Conservation (phyloP, 2,329 filamentous ascomycete genomes). For the Phaeoacremonium minimum region DNA sequence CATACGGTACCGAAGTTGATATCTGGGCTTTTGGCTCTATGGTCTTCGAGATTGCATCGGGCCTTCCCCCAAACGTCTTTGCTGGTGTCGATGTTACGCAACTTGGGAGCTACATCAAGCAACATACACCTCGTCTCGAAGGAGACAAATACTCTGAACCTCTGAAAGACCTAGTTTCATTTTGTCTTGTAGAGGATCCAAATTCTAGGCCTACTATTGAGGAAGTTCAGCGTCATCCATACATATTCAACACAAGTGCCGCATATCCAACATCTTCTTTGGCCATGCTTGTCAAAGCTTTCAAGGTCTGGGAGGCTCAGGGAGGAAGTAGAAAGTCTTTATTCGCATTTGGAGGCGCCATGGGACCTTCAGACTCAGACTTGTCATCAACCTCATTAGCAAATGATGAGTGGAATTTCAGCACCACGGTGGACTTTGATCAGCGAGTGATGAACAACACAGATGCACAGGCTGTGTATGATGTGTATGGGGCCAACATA, state of each 20-base stretch:
- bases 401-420: slow-evolving; percentile 65
- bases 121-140: slow-evolving; percentile 63
- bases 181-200: slow-evolving; percentile 67
- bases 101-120: slow-evolving; percentile 53
- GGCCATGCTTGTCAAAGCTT: slow-evolving; percentile 63
- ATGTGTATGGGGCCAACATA: slow-evolving; percentile 51
- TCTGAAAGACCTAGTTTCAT: slow-evolving; percentile 67
- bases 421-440: slow-evolving; percentile 61
- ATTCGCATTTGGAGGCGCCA: slow-evolving; percentile 56
- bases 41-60: slow-evolving; percentile 76
- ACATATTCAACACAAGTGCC: slow-evolving; percentile 58
- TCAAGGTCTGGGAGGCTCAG: slow-evolving; percentile 70
- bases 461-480: slow-evolving; percentile 54
- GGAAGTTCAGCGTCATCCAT: slow-evolving; percentile 65
- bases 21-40: slow-evolving; percentile 85
- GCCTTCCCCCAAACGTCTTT: slow-evolving; percentile 65
- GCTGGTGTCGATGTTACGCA: slow-evolving; percentile 47
- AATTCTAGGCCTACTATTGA: slow-evolving; percentile 65
- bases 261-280: slow-evolving; percentile 62
- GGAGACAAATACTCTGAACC: slow-evolving; percentile 66
- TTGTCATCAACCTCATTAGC: slow-evolving; percentile 38
- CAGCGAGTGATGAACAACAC: slow-evolving; percentile 48
- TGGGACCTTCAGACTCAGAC: slow-evolving; percentile 40
- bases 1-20: slow-evolving; percentile 70
- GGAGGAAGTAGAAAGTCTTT: slow-evolving; percentile 67